Evolutionary conservation across 257 asterid species (phyloP), one percentile per base, ranked within the genome.

Genomic region (Cordia subcordata): DNA sequence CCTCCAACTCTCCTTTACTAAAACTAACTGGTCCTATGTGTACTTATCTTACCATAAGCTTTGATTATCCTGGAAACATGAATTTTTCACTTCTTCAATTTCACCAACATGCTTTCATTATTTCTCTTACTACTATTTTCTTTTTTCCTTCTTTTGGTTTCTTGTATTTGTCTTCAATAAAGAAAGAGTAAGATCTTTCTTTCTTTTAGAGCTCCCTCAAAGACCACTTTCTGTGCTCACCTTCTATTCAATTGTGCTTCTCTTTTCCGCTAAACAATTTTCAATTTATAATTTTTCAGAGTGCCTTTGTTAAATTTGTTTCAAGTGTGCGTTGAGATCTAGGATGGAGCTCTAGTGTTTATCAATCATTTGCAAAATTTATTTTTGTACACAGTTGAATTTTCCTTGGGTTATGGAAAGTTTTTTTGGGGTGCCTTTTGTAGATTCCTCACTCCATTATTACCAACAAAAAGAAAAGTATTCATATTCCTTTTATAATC

Each of bases 391-490:
- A 11, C 63, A 57, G 42, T 60, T 72, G 61, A 67, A 74, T 60
- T 76, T 56, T 59, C 85, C 85, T 73, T 72, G 72, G 79, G 74
- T 63, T 68, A 67, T 71, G 94, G 90, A 80, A 84, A 82, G 88
- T 69, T 68, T 39, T 27, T 27, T 3, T 1, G 53, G 59, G 47
- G 47, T 14, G 70, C 62, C 86, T 81, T 79, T 79, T 72, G 68
- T 58, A 78, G 92, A 90, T 85, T 86, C 97, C 81, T 53, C 72
- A 60, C 76, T 76, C 64, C 65, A 57, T 51, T 33, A 16, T 53
- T 75, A 75, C 71, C 78, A n/a, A 50, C 9, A 4, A 16, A 20
- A 70, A 45, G 21, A 70, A 72, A 73, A 74, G 67, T 66, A 58
- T 67, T 55, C 78, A 75, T 84, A 81, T 87, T 84, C 94, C 68